Evolutionary conservation across 2,329 filamentous ascomycete species (phyloP).

Genomic region (Blastomyces emzantsi): DNA sequence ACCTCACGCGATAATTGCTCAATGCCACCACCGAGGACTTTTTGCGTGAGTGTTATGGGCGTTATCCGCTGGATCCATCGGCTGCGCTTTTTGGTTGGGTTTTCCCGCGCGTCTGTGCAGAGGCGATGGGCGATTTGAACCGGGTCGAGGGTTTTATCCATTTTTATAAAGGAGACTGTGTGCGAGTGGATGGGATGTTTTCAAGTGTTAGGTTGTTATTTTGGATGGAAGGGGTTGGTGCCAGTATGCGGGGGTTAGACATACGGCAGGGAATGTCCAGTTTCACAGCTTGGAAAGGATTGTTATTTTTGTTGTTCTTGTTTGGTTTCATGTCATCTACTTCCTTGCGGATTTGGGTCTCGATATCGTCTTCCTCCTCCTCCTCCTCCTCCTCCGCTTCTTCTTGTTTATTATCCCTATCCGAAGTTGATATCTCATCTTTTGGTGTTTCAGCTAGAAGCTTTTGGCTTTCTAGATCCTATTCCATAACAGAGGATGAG

Average conservation of each 20-base stretch:
- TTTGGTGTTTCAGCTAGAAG: conserved; percentile 6
- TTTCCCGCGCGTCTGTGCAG: conserved; percentile 47
- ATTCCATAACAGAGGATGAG: background rate
- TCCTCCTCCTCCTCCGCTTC: conserved; percentile 23
- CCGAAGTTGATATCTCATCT: conserved; percentile 11
- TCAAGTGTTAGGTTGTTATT: conserved; percentile 15
- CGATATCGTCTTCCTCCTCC: conserved; percentile 46
- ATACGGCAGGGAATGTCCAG: conserved; percentile 44
- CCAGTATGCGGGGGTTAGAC: conserved; percentile 11
- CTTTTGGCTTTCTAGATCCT: conserved; percentile 1
- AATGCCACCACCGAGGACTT: conserved; percentile 49
- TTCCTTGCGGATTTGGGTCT: conserved; percentile 52
- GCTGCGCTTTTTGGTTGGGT: conserved; percentile 44
- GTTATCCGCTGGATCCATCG: conserved; percentile 53
- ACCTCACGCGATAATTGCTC: conserved; percentile 49
- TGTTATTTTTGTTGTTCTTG: conserved; percentile 34
- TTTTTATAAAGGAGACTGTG: conserved; percentile 51
- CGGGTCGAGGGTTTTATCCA: conserved; percentile 48
- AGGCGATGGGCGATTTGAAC: conserved; percentile 51
- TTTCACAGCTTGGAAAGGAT: conserved; percentile 44
- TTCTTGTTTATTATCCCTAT: conserved; percentile 15
- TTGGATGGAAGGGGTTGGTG: conserved; percentile 15
- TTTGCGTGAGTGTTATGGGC: conserved; percentile 49
- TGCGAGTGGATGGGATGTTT: conserved; percentile 9
- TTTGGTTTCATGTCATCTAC: conserved; percentile 43